A percentile compares a stretch with the other conserved stretches of the same genome.
Conservation (phyloP, 306 rosid species). For the Oxytropis ochrocephala region DNA sequence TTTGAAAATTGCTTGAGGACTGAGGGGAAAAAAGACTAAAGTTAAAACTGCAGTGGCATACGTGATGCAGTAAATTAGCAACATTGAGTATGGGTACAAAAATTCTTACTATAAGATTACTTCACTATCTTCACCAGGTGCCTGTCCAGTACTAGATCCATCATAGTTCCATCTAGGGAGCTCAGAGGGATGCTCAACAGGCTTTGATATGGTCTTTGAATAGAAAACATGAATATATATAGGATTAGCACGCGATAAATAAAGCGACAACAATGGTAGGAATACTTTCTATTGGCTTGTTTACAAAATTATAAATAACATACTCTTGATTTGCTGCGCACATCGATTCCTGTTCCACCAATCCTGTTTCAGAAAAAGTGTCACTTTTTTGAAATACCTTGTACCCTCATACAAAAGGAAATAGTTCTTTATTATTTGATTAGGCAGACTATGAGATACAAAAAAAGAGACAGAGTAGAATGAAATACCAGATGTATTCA, state of each 20-base stretch:
- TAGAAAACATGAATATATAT: not conserved
- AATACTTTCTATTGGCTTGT: not conserved
- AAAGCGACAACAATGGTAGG: not conserved
- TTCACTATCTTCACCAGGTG: constrained; percentile 99
- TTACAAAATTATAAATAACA: constrained; percentile 22
- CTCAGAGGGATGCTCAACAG: constrained; percentile 92
- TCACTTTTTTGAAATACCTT: not conserved
- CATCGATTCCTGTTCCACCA: constrained; percentile 90
- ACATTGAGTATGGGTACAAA: constrained; percentile 4
- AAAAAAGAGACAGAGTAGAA: not conserved
- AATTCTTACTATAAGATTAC: constrained; percentile 91
- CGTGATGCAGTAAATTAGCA: not conserved
- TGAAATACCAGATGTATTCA: constrained; percentile 84
- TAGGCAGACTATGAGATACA: not conserved
- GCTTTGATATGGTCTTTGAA: constrained; percentile 76
- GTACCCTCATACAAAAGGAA: constrained; percentile 15
- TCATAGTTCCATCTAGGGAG: constrained; percentile 98
- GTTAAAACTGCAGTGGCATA: constrained; percentile 14
- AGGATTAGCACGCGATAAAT: constrained; percentile 14
- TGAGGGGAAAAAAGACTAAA: constrained; percentile 20
- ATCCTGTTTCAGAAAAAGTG: constrained; percentile 53
- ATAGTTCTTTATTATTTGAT: not conserved
- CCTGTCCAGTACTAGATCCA: constrained; percentile 99
- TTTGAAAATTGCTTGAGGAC: constrained; percentile 94
- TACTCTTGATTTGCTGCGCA: constrained; percentile 97